These are phyloP conservation scores for Lophium mytilinum DNA, from an alignment of 495 filamentous ascomycete species.

Conservation along the genomic window DNA sequence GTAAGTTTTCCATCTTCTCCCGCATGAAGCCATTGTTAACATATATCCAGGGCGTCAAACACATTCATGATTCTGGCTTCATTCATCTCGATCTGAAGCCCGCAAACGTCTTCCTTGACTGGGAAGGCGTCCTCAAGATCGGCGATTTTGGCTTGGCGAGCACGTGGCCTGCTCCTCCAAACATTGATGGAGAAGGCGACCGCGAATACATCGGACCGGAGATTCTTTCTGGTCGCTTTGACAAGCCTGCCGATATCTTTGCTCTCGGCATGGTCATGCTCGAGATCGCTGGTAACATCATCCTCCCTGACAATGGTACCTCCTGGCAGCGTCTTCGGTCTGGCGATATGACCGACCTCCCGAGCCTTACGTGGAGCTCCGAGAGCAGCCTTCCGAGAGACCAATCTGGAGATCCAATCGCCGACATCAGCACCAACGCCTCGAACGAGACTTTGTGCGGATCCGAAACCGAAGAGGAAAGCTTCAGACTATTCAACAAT, in stretches of 20 bases:
- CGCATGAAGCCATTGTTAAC: slow-evolving; percentile 24
- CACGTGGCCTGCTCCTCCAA: slow-evolving; percentile 62
- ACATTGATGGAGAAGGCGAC: slow-evolving; percentile 86
- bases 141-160: slow-evolving; percentile 92
- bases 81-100: slow-evolving; percentile 95
- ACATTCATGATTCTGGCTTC: slow-evolving; percentile 79
- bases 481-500: background rate
- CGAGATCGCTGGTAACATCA: slow-evolving; percentile 86
- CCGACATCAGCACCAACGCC: background rate
- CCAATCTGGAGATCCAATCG: slow-evolving; percentile 59
- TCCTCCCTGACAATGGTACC: slow-evolving; percentile 82
- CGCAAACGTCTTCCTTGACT: slow-evolving; percentile 84
- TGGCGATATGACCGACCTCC: slow-evolving; percentile 79
- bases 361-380: slow-evolving; percentile 70
- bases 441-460: slow-evolving; percentile 10
- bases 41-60: slow-evolving; percentile 60
- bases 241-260: slow-evolving; percentile 89
- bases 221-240: slow-evolving; percentile 70
- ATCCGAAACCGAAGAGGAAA: slow-evolving; percentile 9
- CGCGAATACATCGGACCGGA: slow-evolving; percentile 94
- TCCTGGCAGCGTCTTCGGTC: slow-evolving; percentile 81
- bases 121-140: slow-evolving; percentile 88
- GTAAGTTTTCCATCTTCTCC: slow-evolving; percentile 42
- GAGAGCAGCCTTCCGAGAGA: slow-evolving; percentile 64
- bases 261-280: slow-evolving; percentile 87